Evolutionary conservation across 2,329 filamentous ascomycete genomes (phyloP).

Genomic region (Microdochium trichocladiopsis): DNA sequence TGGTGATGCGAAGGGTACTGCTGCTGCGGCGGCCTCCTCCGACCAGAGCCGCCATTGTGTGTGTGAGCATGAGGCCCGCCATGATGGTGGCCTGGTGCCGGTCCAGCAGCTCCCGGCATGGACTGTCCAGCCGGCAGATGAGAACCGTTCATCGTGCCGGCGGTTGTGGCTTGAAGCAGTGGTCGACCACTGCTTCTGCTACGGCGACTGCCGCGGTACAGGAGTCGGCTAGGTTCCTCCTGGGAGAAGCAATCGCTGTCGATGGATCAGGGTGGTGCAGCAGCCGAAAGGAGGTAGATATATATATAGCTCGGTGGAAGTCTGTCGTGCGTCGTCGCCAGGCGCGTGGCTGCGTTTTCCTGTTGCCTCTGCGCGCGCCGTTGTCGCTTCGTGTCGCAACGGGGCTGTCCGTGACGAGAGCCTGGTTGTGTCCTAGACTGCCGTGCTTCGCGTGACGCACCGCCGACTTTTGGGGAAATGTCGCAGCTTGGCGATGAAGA

Average conservation of each 20-base stretch:
- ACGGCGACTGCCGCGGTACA: neutral
- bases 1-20: constrained; percentile 15
- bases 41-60: constrained; percentile 6
- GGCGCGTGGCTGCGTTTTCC: neutral
- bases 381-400: neutral
- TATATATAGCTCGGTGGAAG: too few relatives aligned
- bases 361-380: neutral
- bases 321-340: neutral
- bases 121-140: constrained; percentile 1
- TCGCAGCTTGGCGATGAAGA: neutral
- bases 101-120: constrained; percentile 1
- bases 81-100: neutral
- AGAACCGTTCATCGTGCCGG: constrained; percentile 1
- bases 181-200: neutral
- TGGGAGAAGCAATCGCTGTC: neutral
- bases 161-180: constrained; percentile 1
- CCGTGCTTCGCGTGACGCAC: neutral
- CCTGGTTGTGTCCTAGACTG: neutral
- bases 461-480: neutral
- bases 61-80: neutral
- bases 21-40: constrained; percentile 28
- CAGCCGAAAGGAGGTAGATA: neutral
- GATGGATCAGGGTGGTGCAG: neutral
- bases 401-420: neutral
- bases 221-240: neutral